Percentiles rank a stretch among this genome's conserved stretches.
phyloP scores from a whole-genome alignment of 352 stramenopile species.

The Pythium vanterpoolii region DNA sequence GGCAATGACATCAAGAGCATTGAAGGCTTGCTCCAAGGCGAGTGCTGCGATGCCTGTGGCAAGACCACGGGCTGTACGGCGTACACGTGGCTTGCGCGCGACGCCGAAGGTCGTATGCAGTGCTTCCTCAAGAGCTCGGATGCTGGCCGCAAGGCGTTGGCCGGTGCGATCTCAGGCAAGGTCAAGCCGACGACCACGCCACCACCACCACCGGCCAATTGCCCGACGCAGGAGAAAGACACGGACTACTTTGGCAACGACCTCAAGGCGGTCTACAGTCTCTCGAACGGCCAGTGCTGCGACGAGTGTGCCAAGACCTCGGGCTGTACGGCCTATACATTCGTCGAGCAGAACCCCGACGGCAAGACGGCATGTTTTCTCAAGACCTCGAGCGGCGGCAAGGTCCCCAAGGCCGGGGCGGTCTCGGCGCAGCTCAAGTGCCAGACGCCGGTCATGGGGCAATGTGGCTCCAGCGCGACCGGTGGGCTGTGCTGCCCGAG shows the following conservation, averaged over 20 bases:
- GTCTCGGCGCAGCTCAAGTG: conserved; percentile 30
- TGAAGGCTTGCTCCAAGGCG: not conserved
- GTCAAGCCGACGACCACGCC: not conserved
- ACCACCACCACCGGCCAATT: conserved; percentile 20
- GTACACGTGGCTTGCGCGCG: conserved; percentile 11
- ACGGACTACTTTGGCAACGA: conserved; percentile 28
- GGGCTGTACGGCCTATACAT: conserved; percentile 49
- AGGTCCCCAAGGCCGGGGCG: conserved; percentile 1
- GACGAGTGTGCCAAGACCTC: conserved; percentile 30
- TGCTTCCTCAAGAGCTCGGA: conserved; percentile 50
- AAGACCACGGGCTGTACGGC: conserved; percentile 8
- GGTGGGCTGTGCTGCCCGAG: conserved; percentile 37
- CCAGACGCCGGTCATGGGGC: conserved; percentile 23
- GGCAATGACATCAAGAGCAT: conserved; percentile 15
- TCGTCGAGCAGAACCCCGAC: conserved; percentile 47
- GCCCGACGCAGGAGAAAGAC: conserved; percentile 31
- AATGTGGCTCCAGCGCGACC: conserved; percentile 33
- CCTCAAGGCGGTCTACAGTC: conserved; percentile 32
- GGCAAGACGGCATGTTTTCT: conserved; percentile 46
- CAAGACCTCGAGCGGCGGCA: conserved; percentile 27
- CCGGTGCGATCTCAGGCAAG: not conserved
- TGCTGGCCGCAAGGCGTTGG: not conserved
- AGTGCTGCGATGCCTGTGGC: conserved; percentile 15
- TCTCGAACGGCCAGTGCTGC: conserved; percentile 34
- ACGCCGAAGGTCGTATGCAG: conserved; percentile 27